Conservation (phyloP, 2,329 filamentous ascomycete genomes). For the Rasamsonia emersonii region DNA sequence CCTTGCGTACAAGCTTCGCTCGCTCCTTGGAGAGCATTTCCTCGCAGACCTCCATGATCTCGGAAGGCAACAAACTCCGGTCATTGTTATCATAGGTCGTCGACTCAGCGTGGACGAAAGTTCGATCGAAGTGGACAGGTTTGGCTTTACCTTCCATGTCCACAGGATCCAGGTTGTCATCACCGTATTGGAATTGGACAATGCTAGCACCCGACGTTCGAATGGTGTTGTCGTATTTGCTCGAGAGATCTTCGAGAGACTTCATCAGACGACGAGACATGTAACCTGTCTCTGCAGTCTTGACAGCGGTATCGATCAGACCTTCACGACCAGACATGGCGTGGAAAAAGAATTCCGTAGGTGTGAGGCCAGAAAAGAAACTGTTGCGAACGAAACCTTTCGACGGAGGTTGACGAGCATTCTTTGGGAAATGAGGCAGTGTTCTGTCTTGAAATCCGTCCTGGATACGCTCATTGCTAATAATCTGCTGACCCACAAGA, state of each 20-base stretch:
- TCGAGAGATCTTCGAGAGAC: conserved; percentile 87
- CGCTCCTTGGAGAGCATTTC: conserved; percentile 61
- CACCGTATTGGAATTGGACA: conserved; percentile 95
- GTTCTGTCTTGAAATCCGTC: conserved; percentile 96
- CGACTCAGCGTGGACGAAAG: conserved; percentile 71
- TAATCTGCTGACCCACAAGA: conserved; percentile 95
- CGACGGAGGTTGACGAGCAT: conserved; percentile 79
- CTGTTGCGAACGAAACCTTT: conserved; percentile 97
- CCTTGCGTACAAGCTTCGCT: conserved; percentile 52
- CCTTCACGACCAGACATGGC: conserved; percentile 97
- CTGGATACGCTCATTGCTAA: conserved; percentile 81
- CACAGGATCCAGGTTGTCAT: conserved; percentile 88
- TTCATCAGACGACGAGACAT: conserved; percentile 99
- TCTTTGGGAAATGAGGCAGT: conserved; percentile 90
- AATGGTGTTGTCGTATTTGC: conserved; percentile 89
- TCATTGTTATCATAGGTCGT: conserved; percentile 74
- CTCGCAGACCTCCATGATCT: conserved; percentile 62
- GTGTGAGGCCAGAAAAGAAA: conserved; percentile 86
- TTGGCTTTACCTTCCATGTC: conserved; percentile 95
- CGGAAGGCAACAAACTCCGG: conserved; percentile 59
- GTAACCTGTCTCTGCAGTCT: conserved; percentile 97
- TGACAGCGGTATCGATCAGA: conserved; percentile 96
- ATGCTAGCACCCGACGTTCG: conserved; percentile 80
- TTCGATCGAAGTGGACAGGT: conserved; percentile 85
- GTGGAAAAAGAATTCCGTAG: conserved; percentile 95